A percentile compares a stretch with the other conserved stretches of the same genome.
Evolutionary conservation across 129 eudicot species (phyloP).

Genomic region (Deinandra increscens): DNA sequence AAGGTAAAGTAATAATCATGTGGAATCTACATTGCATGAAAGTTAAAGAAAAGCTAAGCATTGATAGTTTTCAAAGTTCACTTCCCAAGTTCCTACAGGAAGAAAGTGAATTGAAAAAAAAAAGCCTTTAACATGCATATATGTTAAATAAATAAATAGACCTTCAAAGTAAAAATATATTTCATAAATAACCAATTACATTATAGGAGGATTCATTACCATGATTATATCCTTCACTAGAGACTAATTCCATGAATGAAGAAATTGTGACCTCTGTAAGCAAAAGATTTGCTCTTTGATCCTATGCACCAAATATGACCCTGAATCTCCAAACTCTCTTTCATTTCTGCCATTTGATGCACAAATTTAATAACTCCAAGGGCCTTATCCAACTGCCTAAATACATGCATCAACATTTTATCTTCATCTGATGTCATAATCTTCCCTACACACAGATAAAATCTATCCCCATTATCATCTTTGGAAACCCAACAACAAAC

Average conservation of each 20-base stretch:
- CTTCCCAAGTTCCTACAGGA: conserved; percentile 42
- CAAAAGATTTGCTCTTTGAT: conserved; percentile 44
- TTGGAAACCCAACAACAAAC: conserved; percentile 56
- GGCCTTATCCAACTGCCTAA: conserved; percentile 69
- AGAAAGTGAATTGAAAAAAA: conserved; percentile 39
- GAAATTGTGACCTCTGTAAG: conserved; percentile 57
- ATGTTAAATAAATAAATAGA: conserved; percentile 5
- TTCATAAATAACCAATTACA: conserved; percentile 12
- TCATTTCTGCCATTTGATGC: conserved; percentile 64
- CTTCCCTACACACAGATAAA: conserved; percentile 69
- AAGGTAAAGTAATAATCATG: conserved; percentile 45
- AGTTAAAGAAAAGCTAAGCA: conserved; percentile 46
- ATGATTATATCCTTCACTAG: conserved; percentile 19
- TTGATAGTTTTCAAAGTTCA: conserved; percentile 46
- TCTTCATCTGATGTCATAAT: conserved; percentile 66
- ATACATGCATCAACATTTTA: conserved; percentile 50
- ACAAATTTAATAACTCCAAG: conserved; percentile 65
- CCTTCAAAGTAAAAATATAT: conserved; percentile 2
- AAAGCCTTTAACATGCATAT: conserved; percentile 30
- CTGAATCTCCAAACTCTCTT: conserved; percentile 65
- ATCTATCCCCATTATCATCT: conserved; percentile 32
- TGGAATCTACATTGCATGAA: conserved; percentile 50
- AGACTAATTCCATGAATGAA: conserved; percentile 57
- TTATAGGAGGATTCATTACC: conserved; percentile 9
- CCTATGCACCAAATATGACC: conserved; percentile 86